Conservation (phyloP, 1,284 basidiomycete genomes). For the Trichosporon coremiiforme region DNA sequence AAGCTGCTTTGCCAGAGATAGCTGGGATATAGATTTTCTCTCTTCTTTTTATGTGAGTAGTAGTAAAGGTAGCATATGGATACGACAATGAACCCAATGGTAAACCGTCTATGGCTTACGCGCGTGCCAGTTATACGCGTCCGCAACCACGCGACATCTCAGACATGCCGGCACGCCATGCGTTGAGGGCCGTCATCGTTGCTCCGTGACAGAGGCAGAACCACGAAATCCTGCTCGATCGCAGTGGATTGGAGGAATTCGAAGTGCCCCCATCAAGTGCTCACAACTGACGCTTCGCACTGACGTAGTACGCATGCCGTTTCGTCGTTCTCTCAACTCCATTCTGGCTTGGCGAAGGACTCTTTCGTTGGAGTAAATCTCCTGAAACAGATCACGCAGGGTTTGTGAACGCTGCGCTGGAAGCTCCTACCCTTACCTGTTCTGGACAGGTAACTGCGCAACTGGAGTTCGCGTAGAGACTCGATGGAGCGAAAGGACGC, state of each 20-base stretch:
- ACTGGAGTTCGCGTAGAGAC: neutral
- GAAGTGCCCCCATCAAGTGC: neutral
- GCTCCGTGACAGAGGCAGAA: too few species aligned
- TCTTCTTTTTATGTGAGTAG: slow-evolving; percentile 16
- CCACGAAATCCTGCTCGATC: too few species aligned
- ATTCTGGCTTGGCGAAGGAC: neutral
- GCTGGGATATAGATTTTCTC: slow-evolving; percentile 14
- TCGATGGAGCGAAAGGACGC: neutral
- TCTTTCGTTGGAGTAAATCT: neutral
- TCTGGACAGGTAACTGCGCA: neutral
- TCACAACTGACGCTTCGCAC: neutral
- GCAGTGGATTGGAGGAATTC: too few species aligned
- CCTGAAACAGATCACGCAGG: neutral
- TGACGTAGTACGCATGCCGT: neutral
- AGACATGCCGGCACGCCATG: neutral
- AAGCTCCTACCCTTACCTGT: neutral
- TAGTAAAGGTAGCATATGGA: slow-evolving; percentile 19
- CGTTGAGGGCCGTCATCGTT: too few species aligned
- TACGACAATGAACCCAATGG: neutral
- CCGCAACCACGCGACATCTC: neutral
- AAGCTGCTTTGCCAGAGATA: neutral
- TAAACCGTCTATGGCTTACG: neutral
- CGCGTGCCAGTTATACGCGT: neutral
- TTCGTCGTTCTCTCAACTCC: neutral
- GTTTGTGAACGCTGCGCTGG: too few species aligned